Conservation (phyloP, 768 basidiomycete species). For the Russula virescens region DNA sequence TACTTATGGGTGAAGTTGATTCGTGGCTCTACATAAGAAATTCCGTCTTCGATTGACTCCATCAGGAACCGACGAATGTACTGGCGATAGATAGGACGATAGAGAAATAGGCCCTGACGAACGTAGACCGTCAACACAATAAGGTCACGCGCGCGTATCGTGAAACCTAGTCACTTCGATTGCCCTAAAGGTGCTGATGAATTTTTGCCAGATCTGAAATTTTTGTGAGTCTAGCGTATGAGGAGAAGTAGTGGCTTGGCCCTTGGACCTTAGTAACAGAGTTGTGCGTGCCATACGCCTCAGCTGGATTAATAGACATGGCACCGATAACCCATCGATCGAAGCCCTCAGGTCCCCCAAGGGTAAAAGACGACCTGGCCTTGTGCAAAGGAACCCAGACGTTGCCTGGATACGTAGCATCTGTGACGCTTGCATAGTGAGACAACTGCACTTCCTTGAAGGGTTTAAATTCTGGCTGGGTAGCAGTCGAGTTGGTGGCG, state of each 20-base stretch:
- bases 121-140: neutral
- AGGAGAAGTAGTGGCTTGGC: neutral
- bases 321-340: slow-evolving; percentile 58
- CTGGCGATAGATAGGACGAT: slow-evolving; percentile 50
- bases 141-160: neutral
- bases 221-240: neutral
- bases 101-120: slow-evolving; percentile 36
- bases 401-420: slow-evolving; percentile 38
- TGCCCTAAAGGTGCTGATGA: slow-evolving; percentile 47
- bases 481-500: slow-evolving; percentile 35
- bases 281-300: slow-evolving; percentile 70
- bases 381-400: slow-evolving; percentile 51
- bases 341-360: slow-evolving; percentile 62
- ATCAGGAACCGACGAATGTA: slow-evolving; percentile 61
- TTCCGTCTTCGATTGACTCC: slow-evolving; percentile 61
- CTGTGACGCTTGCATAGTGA: slow-evolving; percentile 34
- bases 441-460: slow-evolving; percentile 35
- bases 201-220: slow-evolving; percentile 70
- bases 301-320: slow-evolving; percentile 61
- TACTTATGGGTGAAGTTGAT: slow-evolving; percentile 60
- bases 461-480: slow-evolving; percentile 49
- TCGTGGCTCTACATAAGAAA: slow-evolving; percentile 64
- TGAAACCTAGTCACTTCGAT: slow-evolving; percentile 37
- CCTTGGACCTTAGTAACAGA: slow-evolving; percentile 52
- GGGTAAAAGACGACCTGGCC: slow-evolving; percentile 49